Percentiles rank a stretch among this genome's conserved stretches.
These are phyloP conservation scores for Fusarium kyushuense DNA, from an alignment of 2,329 filamentous ascomycete genomes.

Conservation along the genomic window DNA sequence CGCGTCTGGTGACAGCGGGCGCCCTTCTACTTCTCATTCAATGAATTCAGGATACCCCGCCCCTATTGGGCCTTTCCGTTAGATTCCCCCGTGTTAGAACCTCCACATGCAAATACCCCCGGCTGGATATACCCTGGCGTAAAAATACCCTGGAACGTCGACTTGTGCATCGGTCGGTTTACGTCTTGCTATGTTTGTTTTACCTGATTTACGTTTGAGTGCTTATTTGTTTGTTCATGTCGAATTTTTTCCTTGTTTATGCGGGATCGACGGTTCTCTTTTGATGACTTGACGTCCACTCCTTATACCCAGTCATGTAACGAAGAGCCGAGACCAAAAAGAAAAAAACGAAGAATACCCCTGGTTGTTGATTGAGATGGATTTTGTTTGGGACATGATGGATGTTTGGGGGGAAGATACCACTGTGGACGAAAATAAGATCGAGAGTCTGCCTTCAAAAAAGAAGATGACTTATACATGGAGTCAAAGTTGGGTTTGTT, in stretches of 20 bases:
- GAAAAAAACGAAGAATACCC: conserved; percentile 54
- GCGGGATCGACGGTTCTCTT: conserved; percentile 47
- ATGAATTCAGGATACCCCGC: conserved; percentile 95
- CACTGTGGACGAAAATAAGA: conserved; percentile 43
- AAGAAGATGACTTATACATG: conserved; percentile 39
- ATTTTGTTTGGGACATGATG: conserved; percentile 43
- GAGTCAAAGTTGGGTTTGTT: conserved; percentile 42
- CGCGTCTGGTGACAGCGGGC: conserved; percentile 89
- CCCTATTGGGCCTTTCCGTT: conserved; percentile 91
- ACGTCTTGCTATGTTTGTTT: conserved; percentile 52
- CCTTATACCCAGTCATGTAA: conserved; percentile 53
- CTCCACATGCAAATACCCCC: conserved; percentile 68
- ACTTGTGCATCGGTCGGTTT: conserved; percentile 63
- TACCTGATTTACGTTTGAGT: conserved; percentile 37
- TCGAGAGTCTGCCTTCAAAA: conserved; percentile 37
- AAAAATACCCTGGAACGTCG: conserved; percentile 65
- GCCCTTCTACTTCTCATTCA: conserved; percentile 94
- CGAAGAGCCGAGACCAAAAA: conserved; percentile 49
- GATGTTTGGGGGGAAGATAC: conserved; percentile 47
- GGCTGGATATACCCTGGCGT: conserved; percentile 76
- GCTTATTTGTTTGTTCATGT: conserved; percentile 33
- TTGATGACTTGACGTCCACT: conserved; percentile 53
- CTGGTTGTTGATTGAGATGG: conserved; percentile 45
- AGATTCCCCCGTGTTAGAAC: conserved; percentile 65
- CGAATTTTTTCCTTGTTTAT: conserved; percentile 43